Conservation (phyloP, 306 rosid species). For the Aeschynomene evenia region DNA sequence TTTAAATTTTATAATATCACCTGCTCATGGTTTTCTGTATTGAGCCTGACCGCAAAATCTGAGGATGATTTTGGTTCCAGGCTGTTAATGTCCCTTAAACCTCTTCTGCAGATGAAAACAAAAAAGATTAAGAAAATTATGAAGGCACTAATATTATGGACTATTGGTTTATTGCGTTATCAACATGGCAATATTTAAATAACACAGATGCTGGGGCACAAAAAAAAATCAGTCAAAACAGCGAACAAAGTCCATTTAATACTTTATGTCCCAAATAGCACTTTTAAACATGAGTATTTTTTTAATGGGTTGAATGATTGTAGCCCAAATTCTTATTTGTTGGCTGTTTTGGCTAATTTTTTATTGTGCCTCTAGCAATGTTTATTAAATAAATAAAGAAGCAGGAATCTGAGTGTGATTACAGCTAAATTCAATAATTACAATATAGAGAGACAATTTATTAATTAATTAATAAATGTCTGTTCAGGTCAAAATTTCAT, state of each 20-base stretch:
- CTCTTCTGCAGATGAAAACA: constrained; percentile 8
- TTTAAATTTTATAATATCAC: too few relatives aligned
- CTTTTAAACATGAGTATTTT: too few relatives aligned
- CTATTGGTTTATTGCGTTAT: neutral
- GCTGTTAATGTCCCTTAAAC: neutral
- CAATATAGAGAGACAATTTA: neutral
- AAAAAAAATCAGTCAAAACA: too few relatives aligned
- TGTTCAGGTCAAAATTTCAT: neutral
- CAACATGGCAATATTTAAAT: neutral
- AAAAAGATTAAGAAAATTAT: neutral
- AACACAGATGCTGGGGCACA: too few relatives aligned
- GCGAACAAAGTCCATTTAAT: too few relatives aligned
- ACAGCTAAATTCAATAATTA: neutral
- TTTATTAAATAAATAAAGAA: too few relatives aligned
- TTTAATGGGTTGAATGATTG: too few relatives aligned
- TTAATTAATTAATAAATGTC: neutral
- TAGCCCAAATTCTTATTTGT: too few relatives aligned
- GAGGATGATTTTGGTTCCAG: neutral
- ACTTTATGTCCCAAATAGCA: too few relatives aligned
- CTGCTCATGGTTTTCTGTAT: constrained; percentile 3
- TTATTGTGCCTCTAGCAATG: too few relatives aligned
- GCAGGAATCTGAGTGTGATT: too few relatives aligned
- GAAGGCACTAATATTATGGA: neutral
- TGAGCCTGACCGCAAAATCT: constrained; percentile 13
- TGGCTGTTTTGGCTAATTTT: too few relatives aligned